Percentiles rank a stretch among this genome's conserved stretches.
These are phyloP conservation scores for Bryum argenteum DNA, from an alignment of 225 moss, liverwort and hornwort species.

Conservation along the genomic window DNA sequence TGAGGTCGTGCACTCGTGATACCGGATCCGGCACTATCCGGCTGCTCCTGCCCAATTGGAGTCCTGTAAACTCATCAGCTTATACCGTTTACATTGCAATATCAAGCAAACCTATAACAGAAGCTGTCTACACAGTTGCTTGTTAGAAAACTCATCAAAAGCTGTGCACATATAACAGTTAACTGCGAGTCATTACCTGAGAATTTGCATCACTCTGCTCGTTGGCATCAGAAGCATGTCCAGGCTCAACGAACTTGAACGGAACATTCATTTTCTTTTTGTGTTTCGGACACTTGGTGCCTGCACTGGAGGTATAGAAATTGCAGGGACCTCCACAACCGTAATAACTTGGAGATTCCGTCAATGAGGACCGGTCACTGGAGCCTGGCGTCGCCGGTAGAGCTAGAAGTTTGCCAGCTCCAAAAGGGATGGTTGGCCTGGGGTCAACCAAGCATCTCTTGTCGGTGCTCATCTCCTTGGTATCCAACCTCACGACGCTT, in stretches of 20 bases:
- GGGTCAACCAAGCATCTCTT: slow-evolving; percentile 60
- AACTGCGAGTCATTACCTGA: slow-evolving; percentile 25
- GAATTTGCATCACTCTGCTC: slow-evolving; percentile 25
- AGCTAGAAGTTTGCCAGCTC: slow-evolving; percentile 52
- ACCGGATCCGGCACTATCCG: slow-evolving; percentile 29
- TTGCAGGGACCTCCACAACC: slow-evolving; percentile 51
- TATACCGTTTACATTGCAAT: slow-evolving; percentile 25
- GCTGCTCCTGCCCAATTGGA: slow-evolving; percentile 55
- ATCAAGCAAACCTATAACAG: slow-evolving; percentile 22
- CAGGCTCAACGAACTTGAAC: slow-evolving; percentile 44
- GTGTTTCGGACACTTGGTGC: slow-evolving; percentile 49
- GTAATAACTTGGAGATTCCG: slow-evolving; percentile 25
- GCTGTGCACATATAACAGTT: slow-evolving; percentile 2
- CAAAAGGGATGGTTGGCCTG: slow-evolving; percentile 35
- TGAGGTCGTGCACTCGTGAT: slow-evolving; percentile 16
- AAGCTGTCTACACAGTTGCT: slow-evolving; percentile 16
- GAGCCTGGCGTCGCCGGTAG: slow-evolving; percentile 19
- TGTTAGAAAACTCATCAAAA: slow-evolving; percentile 11
- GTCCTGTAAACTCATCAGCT: slow-evolving; percentile 53
- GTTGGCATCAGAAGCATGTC: slow-evolving; percentile 20
- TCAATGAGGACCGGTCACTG: slow-evolving; percentile 19
- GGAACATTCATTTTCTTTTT: slow-evolving; percentile 43
- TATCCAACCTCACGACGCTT: slow-evolving; percentile 51
- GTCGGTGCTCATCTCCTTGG: slow-evolving; percentile 46
- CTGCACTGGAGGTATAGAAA: slow-evolving; percentile 33